phyloP scores from a whole-genome alignment of 768 basidiomycete species.

The Tricholoma sp. region DNA sequence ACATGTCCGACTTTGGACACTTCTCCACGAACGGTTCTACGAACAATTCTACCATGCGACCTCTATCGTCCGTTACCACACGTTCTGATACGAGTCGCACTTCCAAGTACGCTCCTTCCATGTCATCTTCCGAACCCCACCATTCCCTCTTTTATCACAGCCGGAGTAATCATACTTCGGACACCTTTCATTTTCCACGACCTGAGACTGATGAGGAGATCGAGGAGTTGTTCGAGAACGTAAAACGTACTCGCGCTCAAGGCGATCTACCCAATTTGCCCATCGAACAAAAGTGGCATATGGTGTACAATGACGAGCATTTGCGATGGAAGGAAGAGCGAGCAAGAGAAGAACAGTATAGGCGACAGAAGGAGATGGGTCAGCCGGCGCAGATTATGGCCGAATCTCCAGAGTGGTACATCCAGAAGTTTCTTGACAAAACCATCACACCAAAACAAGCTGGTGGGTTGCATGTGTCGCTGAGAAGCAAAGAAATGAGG shows the following conservation, averaged over 20 bases:
- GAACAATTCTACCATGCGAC: constrained; percentile 38
- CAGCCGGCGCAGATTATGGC: constrained; percentile 48
- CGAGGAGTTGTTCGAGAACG: constrained; percentile 72
- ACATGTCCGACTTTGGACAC: constrained; percentile 49
- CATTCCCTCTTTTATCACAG: constrained; percentile 47
- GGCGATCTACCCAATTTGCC: constrained; percentile 52
- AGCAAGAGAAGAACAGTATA: constrained; percentile 55
- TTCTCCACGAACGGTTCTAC: constrained; percentile 21
- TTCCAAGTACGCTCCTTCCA: constrained; percentile 61
- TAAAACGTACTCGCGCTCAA: constrained; percentile 66
- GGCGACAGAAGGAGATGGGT: constrained; percentile 55
- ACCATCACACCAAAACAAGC: constrained; percentile 82
- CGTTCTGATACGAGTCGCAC: constrained; percentile 53
- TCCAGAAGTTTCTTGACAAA: constrained; percentile 84
- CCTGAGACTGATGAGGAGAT: constrained; percentile 77
- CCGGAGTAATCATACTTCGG: constrained; percentile 46
- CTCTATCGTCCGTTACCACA: constrained; percentile 44
- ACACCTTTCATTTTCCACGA: constrained; percentile 69
- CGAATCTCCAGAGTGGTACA: constrained; percentile 89
- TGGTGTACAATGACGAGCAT: constrained; percentile 81
- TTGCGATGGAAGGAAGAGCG: constrained; percentile 73
- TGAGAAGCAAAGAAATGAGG: constrained; percentile 80
- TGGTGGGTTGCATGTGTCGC: constrained; percentile 64
- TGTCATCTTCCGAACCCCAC: constrained; percentile 43
- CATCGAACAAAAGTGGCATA: constrained; percentile 87